Evolutionary conservation across 1,139 yeast genomes (phyloP), one percentile per base, ranked within the genome.

Genomic region (Yamadazyma blattariae): DNA sequence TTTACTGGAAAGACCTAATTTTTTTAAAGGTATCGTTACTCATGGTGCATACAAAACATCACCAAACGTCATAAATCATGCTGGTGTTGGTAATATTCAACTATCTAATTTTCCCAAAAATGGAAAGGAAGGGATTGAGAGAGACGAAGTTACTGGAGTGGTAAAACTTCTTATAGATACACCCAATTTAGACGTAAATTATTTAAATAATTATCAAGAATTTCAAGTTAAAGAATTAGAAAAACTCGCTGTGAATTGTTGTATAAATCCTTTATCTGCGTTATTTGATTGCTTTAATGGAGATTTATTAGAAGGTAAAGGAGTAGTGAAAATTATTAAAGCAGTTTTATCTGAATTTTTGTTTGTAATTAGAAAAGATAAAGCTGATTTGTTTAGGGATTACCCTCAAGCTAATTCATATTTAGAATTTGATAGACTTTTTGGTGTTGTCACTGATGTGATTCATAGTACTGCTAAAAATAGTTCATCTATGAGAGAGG

Each of bases 401-500:
- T 48, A 61, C 3, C 70, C 75, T 0, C 69, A 66, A 38, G 61
- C 71, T 2, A 45, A 51, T 20, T 51, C 65, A 32, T 54, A 47
- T 5, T 54, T 83, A 28, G 61, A 70, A 39, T 59, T 62, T 1
- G 64, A 67, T 2, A 51, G 76, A 13, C 58, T 85, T 44, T 50
- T 74, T 15, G 56, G 65, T 20, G 56, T 69, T 3, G 82, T 82
- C 6, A 42, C 64, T 14, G 65, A 71, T 4, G 73, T 75, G 9
- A 64, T 78, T 27, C 58, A 69, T 39, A 33, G 50, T 25, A 71
- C 82, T 17, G 70, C 74, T 0, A 57, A 67, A 31, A 92, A 89
- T 59, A 77, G 83, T 35, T 79, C 94, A 7, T 86, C 96, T 2
- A 92, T 90, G 97, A 72, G 95, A 48, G 88, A 85, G 46, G 97